Percentiles rank a stretch among this genome's conserved stretches.
Evolutionary conservation across 352 stramenopile genomes (phyloP).

Genomic region (Phytophthora sansomeana): DNA sequence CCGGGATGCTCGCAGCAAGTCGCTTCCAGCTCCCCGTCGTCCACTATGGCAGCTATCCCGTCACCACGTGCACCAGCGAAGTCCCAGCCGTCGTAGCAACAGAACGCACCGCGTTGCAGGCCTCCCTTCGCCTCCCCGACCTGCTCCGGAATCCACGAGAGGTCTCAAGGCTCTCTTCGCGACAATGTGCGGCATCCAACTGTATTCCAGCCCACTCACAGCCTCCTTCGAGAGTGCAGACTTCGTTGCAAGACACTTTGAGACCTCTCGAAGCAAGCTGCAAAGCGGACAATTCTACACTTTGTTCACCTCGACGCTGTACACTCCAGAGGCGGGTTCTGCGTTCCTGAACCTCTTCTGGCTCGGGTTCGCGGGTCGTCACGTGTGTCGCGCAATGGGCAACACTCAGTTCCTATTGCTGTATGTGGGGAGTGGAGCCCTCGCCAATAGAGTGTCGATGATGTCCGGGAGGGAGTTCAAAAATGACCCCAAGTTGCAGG

Average conservation of each 20-base stretch:
- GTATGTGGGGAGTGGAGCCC: slow-evolving; percentile 17
- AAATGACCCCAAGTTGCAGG: slow-evolving; percentile 10
- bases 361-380: slow-evolving; percentile 20
- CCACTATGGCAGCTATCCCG: neutral
- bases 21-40: slow-evolving; percentile 3
- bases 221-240: slow-evolving; percentile 6
- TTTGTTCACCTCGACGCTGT: slow-evolving; percentile 30
- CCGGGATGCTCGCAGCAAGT: slow-evolving; percentile 11
- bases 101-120: neutral
- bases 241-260: slow-evolving; percentile 26
- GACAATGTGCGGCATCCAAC: slow-evolving; percentile 13
- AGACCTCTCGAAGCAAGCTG: slow-evolving; percentile 13
- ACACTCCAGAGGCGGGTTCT: slow-evolving; percentile 4
- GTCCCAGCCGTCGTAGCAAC: neutral
- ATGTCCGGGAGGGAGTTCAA: neutral
- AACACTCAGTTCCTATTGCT: slow-evolving; percentile 22
- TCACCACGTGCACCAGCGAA: slow-evolving; percentile 7
- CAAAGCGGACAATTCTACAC: slow-evolving; percentile 17
- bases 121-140: neutral
- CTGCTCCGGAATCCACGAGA: slow-evolving; percentile 8
- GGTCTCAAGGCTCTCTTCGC: slow-evolving; percentile 13
- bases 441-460: slow-evolving; percentile 24
- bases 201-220: slow-evolving; percentile 15
- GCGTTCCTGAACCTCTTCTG: slow-evolving; percentile 19
- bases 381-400: slow-evolving; percentile 30